Evolutionary conservation across 208 protist species (phyloP).

Genomic region (Leishmania amazonensis): DNA sequence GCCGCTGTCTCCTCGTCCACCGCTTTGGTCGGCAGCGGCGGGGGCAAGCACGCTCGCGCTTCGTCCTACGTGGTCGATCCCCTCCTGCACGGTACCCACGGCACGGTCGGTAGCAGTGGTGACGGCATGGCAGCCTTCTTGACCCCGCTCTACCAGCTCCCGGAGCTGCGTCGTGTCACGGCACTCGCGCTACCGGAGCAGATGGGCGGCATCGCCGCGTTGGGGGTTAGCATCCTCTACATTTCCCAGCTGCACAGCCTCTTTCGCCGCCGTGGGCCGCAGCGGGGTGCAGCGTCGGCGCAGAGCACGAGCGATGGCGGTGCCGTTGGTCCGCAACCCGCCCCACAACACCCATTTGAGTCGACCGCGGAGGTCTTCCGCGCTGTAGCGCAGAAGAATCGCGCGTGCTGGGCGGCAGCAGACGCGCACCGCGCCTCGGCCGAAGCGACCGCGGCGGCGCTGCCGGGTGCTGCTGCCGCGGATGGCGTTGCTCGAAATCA

Average conservation of each 20-base stretch:
- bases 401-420: constrained; percentile 16
- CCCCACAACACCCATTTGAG: constrained; percentile 19
- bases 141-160: constrained; percentile 33
- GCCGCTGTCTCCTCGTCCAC: not conserved
- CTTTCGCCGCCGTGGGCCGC: constrained; percentile 18
- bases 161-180: constrained; percentile 38
- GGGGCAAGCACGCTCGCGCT: constrained; percentile 5
- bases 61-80: constrained; percentile 13
- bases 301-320: constrained; percentile 16
- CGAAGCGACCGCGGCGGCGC: not conserved
- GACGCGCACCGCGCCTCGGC: not conserved
- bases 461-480: not conserved
- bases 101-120: not conserved
- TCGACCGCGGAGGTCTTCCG: constrained; percentile 20
- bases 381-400: constrained; percentile 22
- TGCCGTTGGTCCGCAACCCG: constrained; percentile 16
- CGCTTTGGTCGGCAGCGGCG: constrained; percentile 2
- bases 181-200: constrained; percentile 21
- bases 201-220: constrained; percentile 17
- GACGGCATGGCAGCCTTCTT: constrained; percentile 8
- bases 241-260: constrained; percentile 29
- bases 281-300: not conserved
- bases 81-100: not conserved
- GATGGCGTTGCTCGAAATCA: not conserved
- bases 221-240: constrained; percentile 26